These are phyloP conservation scores for Plectosphaerella plurivora DNA, from an alignment of 2,329 filamentous ascomycete species.

Conservation along the genomic window DNA sequence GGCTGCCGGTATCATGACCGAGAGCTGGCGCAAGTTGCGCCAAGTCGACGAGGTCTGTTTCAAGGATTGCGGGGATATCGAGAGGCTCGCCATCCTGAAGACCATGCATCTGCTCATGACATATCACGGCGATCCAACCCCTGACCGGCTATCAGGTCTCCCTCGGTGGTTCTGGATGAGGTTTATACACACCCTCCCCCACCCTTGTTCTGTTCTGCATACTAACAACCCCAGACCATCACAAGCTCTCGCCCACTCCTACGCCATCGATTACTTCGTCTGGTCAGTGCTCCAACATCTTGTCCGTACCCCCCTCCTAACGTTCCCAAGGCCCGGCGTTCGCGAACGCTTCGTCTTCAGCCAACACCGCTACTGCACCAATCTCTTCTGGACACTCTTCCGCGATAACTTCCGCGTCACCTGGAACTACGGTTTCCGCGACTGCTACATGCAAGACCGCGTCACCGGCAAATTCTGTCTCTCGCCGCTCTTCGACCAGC, in stretches of 20 bases:
- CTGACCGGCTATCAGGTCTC: slow-evolving; percentile 12
- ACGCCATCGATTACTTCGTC: slow-evolving; percentile 24
- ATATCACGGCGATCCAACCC: slow-evolving; percentile 19
- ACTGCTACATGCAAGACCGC: slow-evolving; percentile 17
- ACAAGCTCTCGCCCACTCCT: slow-evolving; percentile 20
- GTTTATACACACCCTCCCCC: slow-evolving; percentile 3
- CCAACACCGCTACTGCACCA: slow-evolving; percentile 23
- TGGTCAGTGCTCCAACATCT: slow-evolving; percentile 13
- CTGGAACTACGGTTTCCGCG: slow-evolving; percentile 18
- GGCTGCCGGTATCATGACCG: slow-evolving; percentile 16
- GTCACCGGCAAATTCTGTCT: slow-evolving; percentile 16
- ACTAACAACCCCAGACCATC: slow-evolving; percentile 17
- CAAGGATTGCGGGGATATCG: slow-evolving; percentile 8
- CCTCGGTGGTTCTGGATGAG: slow-evolving; percentile 21
- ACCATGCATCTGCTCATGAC: slow-evolving; percentile 18
- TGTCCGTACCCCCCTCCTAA: neutral
- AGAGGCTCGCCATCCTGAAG: slow-evolving; percentile 18
- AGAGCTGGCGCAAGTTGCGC: slow-evolving; percentile 20
- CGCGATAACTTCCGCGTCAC: slow-evolving; percentile 14
- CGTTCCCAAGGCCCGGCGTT: slow-evolving; percentile 17
- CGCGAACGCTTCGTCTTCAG: slow-evolving; percentile 21
- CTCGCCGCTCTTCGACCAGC: slow-evolving; percentile 15
- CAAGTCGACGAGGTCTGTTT: slow-evolving; percentile 19
- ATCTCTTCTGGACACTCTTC: slow-evolving; percentile 22
- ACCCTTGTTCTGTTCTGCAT: neutral